Evolutionary conservation across 345 rosid genomes (phyloP).

Genomic region (Brassica napus): Da-Ae NC_063434.1:7091001-7091500

Average conservation of each 20-base stretch:
- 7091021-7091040: conserved; percentile 69
- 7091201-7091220: not conserved
- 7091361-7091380: conserved; percentile 19
- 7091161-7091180: conserved; percentile 21
- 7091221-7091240: not conserved
- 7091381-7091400: conserved; percentile 14
- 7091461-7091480: conserved; percentile 12
- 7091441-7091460: not conserved
- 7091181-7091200: not conserved
- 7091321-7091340: conserved; percentile 36
- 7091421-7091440: conserved; percentile 21
- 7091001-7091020: conserved; percentile 79
- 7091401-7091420: conserved; percentile 25
- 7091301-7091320: conserved; percentile 17
- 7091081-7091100: conserved; percentile 87
- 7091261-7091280: conserved; percentile 7
- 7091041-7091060: conserved; percentile 82
- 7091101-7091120: conserved; percentile 32
- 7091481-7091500: conserved; percentile 40
- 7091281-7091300: conserved; percentile 13
- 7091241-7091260: conserved; percentile 13
- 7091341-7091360: conserved; percentile 4
- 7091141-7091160: conserved; percentile 30
- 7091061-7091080: conserved; percentile 80
- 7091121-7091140: conserved; percentile 29